Evolutionary conservation across 129 eudicot genomes (phyloP).

Genomic region (Flaveria trinervia): DNA sequence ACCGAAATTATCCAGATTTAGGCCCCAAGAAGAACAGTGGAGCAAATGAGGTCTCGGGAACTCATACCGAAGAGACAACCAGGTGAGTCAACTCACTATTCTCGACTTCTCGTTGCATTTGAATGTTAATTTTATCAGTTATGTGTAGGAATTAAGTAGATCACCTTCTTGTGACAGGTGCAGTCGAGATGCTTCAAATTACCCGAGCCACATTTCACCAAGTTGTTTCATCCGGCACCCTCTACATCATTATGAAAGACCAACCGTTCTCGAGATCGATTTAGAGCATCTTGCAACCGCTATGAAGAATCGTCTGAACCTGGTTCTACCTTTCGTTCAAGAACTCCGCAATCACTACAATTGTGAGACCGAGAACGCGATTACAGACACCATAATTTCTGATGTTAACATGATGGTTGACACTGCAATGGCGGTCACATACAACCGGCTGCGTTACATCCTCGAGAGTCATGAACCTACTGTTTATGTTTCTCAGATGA

Average conservation of each 20-base stretch:
- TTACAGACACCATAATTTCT: conserved; percentile 27
- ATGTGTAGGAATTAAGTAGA: not conserved
- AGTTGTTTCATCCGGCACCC: not conserved
- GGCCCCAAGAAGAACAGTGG: conserved; percentile 24
- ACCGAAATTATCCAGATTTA: conserved; percentile 73
- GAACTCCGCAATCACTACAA: conserved; percentile 20
- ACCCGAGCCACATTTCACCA: conserved; percentile 11
- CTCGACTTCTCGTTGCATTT: not conserved
- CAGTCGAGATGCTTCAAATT: not conserved
- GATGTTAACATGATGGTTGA: conserved; percentile 38
- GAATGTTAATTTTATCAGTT: not conserved
- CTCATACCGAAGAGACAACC: conserved; percentile 24
- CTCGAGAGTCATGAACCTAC: conserved; percentile 18
- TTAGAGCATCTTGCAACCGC: conserved; percentile 38
- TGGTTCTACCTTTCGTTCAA: conserved; percentile 23
- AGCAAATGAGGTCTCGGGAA: not conserved
- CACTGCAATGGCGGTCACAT: conserved; percentile 34
- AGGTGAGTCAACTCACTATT: conserved; percentile 35
- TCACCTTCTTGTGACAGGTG: conserved; percentile 16
- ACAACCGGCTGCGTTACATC: conserved; percentile 38
- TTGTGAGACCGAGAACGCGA: not conserved
- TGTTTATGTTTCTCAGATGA: conserved; percentile 24
- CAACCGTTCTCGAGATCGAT: conserved; percentile 23
- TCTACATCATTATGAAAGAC: not conserved
- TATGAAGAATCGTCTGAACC: conserved; percentile 33